Base-by-base conservation (phyloP, 148 eudicot species). In the Polygonum aviculare region DNA sequence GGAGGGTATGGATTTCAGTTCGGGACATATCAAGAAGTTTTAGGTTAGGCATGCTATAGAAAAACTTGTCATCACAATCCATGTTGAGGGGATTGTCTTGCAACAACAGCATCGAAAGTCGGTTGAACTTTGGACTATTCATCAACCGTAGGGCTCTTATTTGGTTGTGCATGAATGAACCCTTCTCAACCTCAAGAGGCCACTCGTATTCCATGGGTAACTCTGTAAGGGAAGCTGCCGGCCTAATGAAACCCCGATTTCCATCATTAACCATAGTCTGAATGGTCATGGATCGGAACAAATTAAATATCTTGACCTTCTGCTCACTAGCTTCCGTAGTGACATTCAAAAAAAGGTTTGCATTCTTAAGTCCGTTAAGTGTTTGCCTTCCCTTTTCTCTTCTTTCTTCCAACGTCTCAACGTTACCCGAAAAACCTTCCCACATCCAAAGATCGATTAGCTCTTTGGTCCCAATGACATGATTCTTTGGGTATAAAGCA, bases 21-120 rank as follows among this genome's bases (percentile, higher is more conserved):
- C 44, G 74, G 21, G 86, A 83, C 2, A 83, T 41, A 72, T 83
- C 86, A 35, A 83, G 86, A 26, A 78, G 48, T 48, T 21, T 73
- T 8, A 83, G 75, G 60, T 77, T 54, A 49, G 77, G 77, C 18
- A 80, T 78, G 45, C 50, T 36, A 33, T 51, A 44, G 70, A 83
- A 83, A 76, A 80, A 80, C 18, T 65, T 40, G 4, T 73, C 77
- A 38, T 69, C 40, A 47, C 21, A 69, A 0, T 0, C 10, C 4
- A 2, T 4, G 19, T 11, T 3, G 15, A 80, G 22, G 11, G 81
- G 79, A 40, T 83, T 83, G 21, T 78, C 76, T 40, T 78, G 83
- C 3, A 83, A 73, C 21, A 80, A 55, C 63, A 83, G 59, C 0
- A 79, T 75, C 16, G 83, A 75, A 1, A 83, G 67, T 72, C 18